Conservation (phyloP, 1,139 yeast genomes). For the Martiniozyma asiatica region DNA sequence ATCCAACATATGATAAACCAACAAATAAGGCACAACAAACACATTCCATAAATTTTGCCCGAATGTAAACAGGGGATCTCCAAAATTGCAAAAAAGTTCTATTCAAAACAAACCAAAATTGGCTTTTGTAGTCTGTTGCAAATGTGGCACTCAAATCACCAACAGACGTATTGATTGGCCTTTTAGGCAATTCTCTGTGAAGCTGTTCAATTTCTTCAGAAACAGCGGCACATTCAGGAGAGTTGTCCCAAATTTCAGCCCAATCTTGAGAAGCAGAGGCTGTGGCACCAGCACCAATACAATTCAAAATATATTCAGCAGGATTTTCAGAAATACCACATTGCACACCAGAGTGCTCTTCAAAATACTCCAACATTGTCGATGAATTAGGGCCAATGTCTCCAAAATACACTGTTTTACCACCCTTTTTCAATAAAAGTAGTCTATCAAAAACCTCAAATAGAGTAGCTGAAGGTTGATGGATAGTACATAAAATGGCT, state of each 20-base stretch:
- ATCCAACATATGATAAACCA: too few species aligned
- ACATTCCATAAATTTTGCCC: constrained; percentile 26
- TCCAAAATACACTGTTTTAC: constrained; percentile 48
- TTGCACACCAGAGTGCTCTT: constrained; percentile 36
- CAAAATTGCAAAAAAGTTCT: constrained; percentile 29
- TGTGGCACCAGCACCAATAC: too few species aligned
- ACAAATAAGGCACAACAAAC: constrained; percentile 35
- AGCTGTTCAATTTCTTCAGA: constrained; percentile 19
- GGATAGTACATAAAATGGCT: constrained; percentile 41
- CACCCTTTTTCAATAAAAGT: constrained; percentile 32
- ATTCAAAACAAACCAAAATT: constrained; percentile 25
- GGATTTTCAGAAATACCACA: constrained; percentile 29
- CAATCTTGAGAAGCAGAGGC: too few species aligned
- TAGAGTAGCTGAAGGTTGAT: constrained; percentile 45
- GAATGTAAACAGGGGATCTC: constrained; percentile 26
- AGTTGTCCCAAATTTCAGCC: constrained; percentile 3
- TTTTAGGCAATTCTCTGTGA: constrained; percentile 18
- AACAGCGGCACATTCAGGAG: constrained; percentile 17
- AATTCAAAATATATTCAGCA: too few species aligned
- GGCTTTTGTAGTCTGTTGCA: constrained; percentile 16
- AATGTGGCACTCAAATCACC: constrained; percentile 13
- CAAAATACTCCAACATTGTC: constrained; percentile 36
- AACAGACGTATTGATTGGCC: constrained; percentile 15
- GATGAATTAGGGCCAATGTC: constrained; percentile 40
- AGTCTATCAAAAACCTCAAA: constrained; percentile 35